Evolutionary conservation across 805 yeast genomes (phyloP), one percentile per base, ranked within the genome.

Genomic region (Isabelozyma rhagii): DNA sequence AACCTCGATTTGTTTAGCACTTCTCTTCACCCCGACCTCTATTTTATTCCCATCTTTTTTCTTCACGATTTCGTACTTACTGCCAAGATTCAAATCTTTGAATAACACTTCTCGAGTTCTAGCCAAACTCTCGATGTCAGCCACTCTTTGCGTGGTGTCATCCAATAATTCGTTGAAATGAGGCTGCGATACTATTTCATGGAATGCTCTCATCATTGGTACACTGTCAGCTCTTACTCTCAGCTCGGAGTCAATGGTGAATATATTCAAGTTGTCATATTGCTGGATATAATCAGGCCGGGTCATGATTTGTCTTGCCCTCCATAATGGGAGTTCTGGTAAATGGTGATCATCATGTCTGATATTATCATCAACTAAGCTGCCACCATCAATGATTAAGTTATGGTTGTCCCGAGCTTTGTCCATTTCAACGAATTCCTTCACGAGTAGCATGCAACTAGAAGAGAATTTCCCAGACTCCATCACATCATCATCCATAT

Each of bases 401-500:
- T 48, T 60, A 41, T 62, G 67, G 44, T 55, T 61, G 46, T 68
- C 54, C 15, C 75, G 57, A 15, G 63, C 57, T 28, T 77, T 61
- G 56, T 85, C 89, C 81, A 85, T 78, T n/a, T 81, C 80, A 2
- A 87, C 94, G 58, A 88, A 77, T 51, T 78, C 88, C 49, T 80
- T 72, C 80, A 86, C 83, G 48, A 87, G 68, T 5, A 84, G 67
- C 91, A 87, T 85, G 13, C 93, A 92, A 41, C 87, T 75, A 8
- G 83, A 71, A 2, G 90, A 75, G 57, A 87, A 87, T 63, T 87
- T 88, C 5, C 96, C 96, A 53, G 79, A 76, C 53, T 86, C 92
- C 87, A 87, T 86, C 6, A 89, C 96, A 67, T 89, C 96, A 59
- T 89, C 96, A 60, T 89, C 96, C 96, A 89, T 87, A 15, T 75